Base-by-base conservation (phyloP, 1,284 basidiomycete genomes). In the Salmacisia buchloeana region DNA sequence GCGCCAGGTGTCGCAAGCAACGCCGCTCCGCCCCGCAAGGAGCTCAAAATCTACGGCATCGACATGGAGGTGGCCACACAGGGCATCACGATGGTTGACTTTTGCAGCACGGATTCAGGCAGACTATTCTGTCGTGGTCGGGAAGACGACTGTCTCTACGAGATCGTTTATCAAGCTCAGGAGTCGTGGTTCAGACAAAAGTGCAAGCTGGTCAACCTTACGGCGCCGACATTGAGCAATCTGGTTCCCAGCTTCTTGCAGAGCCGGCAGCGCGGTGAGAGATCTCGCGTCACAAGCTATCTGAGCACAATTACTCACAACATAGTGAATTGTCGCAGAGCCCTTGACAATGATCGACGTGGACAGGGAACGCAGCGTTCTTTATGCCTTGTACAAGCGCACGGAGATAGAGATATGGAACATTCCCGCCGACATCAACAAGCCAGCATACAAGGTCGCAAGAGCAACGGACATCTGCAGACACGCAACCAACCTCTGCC, bases 181-280 rank as follows among this genome's bases (percentile, higher is more conserved):
- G 90, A 94, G 76, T 90, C 90, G 1, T 97, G 93, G 93, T 94
- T 97, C 82, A 90, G 87, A 62, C 92, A 91, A 75, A 75, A 82
- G 69, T 75, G 81, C 58, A 87, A 90, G 72, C 82, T 94, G 62
- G 84, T 90, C 76, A 94, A 94, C 74, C 89, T 80, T 58, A 80
- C 80, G 18, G 72, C 90, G 12, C 74, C 78, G 10, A 75, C 76
- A 12, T 74, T 80, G 31, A 71, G 76, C 60, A 77, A 77, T 43
- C 64, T 80, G 59, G 63, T 78, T 36, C 78, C 80, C 0, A 75
- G 70, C 38, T 69, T 79, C 69, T 63, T 75, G 15, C 63, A 70
- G 45, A 85, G 88, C n/a, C 84, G 91, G 56, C 85, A 66, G 29
- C 63, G 45, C 63, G 59, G 67, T 56, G 75, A 90, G 90, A 93